phyloP scores from a whole-genome alignment of 768 basidiomycete species.

The Amanita pallidorosea region DNA sequence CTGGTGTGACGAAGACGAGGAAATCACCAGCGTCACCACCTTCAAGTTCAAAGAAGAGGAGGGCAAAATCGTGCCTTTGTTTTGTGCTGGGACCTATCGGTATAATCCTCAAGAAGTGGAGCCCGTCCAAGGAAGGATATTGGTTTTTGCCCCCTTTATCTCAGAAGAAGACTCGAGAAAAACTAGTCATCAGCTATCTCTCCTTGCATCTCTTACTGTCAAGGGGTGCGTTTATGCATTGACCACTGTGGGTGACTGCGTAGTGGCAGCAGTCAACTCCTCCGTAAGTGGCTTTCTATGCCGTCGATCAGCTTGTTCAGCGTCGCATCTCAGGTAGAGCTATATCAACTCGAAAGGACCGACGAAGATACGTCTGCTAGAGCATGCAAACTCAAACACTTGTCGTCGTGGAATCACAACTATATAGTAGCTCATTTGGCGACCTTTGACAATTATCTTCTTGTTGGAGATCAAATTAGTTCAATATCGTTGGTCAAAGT shows the following conservation, averaged over 20 bases:
- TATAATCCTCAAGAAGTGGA: conserved; percentile 34
- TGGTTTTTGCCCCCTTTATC: conserved; percentile 38
- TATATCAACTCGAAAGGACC: conserved; percentile 28
- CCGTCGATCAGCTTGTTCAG: neutral
- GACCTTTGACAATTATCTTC: conserved; percentile 42
- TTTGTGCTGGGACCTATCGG: conserved; percentile 40
- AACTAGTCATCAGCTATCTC: conserved; percentile 20
- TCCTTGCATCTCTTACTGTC: conserved; percentile 34
- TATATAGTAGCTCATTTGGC: conserved; percentile 67
- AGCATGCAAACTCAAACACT: conserved; percentile 25
- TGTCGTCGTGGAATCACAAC: conserved; percentile 70
- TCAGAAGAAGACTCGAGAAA: conserved; percentile 13
- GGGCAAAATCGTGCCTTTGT: conserved; percentile 24
- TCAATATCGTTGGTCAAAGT: conserved; percentile 66
- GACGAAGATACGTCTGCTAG: conserved; percentile 18
- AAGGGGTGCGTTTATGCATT: conserved; percentile 66
- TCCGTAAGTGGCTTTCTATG: conserved; percentile 36
- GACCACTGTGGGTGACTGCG: conserved; percentile 31
- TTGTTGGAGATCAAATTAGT: conserved; percentile 66
- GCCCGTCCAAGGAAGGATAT: conserved; percentile 46
- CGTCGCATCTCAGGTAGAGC: conserved; percentile 27
- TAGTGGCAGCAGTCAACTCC: conserved; percentile 69
- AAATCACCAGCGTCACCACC: conserved; percentile 44
- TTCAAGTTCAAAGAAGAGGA: conserved; percentile 20
- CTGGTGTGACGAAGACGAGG: conserved; percentile 42